Evolutionary conservation across 352 stramenopile genomes (phyloP), one percentile per base, ranked within the genome.

Genomic region (Pseudoperonospora humuli): DNA sequence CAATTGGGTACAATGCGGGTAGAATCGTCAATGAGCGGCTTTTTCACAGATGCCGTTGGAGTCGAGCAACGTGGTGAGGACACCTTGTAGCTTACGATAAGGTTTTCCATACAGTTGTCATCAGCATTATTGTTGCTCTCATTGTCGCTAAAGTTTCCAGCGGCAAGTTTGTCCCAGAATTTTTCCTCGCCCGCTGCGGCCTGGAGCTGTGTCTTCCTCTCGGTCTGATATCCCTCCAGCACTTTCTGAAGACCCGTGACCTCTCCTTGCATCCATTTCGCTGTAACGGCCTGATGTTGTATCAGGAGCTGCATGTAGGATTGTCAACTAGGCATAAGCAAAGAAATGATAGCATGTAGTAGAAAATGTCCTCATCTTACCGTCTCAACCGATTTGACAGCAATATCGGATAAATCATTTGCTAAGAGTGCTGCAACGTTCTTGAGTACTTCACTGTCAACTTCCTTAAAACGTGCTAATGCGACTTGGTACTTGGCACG

Each of bases 401-500:
- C 41, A 8, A 76, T 48, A 8, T 67, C 50, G 1, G 48, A 17
- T 19, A 79, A 41, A 33, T 78, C 57, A 23, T 70, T 64, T 0
- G 51, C 45, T 2, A 85, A 24, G 13, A 82, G 33, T 11, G 55
- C 41, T n/a, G 43, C 34, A 42, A 84, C 68, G 13, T 86, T 62
- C 1, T 46, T 50, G 24, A 69, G 51, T 7, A 85, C 53, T 26
- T 75, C 64, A 7, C 51, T 46, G n/a, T 90, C 73, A 6, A 90
- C 62, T 26, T 83, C 75, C 33, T 70, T 53, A 47, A 84, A 86
- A 7, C 77, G 75, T 21, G 57, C 39, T n/a, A 57, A 47, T 2
- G 77, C 75, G 11, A 67, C 70, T 32, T 80, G 59, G 3, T 80
- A 51, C 45, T 90, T 90, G 2, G 50, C 49, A 37, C 64, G 66